Evolutionary conservation across 805 yeast species (phyloP).

Genomic region (Ogataea dorogensis): DNA sequence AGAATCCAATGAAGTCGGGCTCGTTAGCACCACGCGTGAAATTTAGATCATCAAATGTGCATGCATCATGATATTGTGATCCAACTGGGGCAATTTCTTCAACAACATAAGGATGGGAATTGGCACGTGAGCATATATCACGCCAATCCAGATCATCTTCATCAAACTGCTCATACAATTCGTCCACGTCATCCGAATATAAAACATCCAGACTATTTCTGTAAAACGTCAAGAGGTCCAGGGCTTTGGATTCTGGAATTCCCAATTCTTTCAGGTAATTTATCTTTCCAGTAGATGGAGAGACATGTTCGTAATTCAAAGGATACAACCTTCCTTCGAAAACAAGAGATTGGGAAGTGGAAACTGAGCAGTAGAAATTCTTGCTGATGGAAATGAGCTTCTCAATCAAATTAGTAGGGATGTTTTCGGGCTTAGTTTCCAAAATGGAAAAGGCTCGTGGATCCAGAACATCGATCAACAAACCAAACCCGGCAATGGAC

Average conservation of each 20-base stretch:
- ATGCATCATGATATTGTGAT: conserved; percentile 38
- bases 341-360: conserved; percentile 35
- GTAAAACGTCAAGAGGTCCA: conserved; percentile 23
- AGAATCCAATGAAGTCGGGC: conserved; percentile 39
- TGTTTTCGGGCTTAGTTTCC: conserved; percentile 22
- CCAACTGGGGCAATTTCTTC: conserved; percentile 32
- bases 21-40: conserved; percentile 38
- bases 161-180: conserved; percentile 35
- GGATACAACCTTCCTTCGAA: conserved; percentile 39
- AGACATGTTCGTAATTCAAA: conserved; percentile 38
- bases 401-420: conserved; percentile 42
- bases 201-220: conserved; percentile 24
- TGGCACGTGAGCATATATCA: conserved; percentile 18
- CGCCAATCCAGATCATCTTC: conserved; percentile 24
- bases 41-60: conserved; percentile 41
- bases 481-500: conserved; percentile 39
- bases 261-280: conserved; percentile 34
- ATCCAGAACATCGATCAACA: conserved; percentile 36
- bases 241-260: conserved; percentile 34
- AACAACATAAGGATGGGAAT: conserved; percentile 19
- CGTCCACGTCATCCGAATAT: conserved; percentile 19
- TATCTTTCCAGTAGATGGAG: conserved; percentile 38
- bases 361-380: conserved; percentile 38
- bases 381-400: conserved; percentile 45
- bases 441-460: conserved; percentile 24